Conservation (phyloP, 495 filamentous ascomycete genomes). For the Xylaria bambusicola region DNA sequence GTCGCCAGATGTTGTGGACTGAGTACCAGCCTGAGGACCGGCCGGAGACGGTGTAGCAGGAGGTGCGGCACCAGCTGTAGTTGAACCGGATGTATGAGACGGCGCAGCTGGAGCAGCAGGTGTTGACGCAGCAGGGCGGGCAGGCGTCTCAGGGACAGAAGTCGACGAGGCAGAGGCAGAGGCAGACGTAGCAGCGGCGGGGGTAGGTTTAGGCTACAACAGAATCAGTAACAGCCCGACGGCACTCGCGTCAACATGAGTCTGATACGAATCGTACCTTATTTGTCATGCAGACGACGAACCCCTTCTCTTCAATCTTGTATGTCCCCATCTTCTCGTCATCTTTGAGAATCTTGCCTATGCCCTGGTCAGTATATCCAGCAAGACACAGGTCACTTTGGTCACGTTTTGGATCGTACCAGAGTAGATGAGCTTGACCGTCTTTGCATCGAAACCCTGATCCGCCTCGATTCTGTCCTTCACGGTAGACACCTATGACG, state of each 20-base stretch:
- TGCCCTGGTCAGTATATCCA: slow-evolving; percentile 19
- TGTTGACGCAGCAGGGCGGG: slow-evolving; percentile 61
- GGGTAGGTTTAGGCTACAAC: slow-evolving; percentile 63
- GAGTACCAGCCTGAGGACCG: slow-evolving; percentile 43
- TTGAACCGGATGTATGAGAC: slow-evolving; percentile 45
- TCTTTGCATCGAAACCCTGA: slow-evolving; percentile 86
- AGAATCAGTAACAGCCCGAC: slow-evolving; percentile 23
- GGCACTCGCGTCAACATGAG: neutral
- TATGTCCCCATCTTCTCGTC: slow-evolving; percentile 92
- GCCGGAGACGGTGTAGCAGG: slow-evolving; percentile 68
- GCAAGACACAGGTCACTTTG: neutral
- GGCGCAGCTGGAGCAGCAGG: slow-evolving; percentile 62
- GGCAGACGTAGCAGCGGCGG: too few species aligned
- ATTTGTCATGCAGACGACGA: slow-evolving; percentile 93
- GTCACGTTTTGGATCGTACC: slow-evolving; percentile 56
- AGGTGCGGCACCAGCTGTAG: slow-evolving; percentile 62
- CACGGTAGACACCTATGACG: slow-evolving; percentile 72
- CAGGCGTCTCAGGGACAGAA: slow-evolving; percentile 67
- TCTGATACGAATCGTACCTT: slow-evolving; percentile 64
- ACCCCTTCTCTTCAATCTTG: slow-evolving; percentile 98
- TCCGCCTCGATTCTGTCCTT: slow-evolving; percentile 87
- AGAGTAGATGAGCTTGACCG: slow-evolving; percentile 95
- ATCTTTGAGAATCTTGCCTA: slow-evolving; percentile 98
- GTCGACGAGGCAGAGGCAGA: too few species aligned
- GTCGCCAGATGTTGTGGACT: slow-evolving; percentile 45